Base-by-base conservation (phyloP, 2,329 filamentous ascomycete species). In the Phialemoniopsis sp. region DNA sequence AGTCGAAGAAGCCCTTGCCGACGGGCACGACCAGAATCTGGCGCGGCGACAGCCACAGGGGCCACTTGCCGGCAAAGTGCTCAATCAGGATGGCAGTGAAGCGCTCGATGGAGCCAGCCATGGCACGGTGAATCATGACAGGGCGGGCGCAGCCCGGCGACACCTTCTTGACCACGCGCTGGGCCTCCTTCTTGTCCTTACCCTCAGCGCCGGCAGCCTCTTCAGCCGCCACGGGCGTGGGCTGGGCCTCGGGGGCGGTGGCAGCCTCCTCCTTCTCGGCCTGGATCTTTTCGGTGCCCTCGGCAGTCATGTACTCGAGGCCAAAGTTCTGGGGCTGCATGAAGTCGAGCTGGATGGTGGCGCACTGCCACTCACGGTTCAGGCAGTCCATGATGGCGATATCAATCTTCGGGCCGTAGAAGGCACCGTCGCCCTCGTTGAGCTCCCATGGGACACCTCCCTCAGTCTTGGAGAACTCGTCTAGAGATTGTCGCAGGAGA, bases 381-480 rank as follows among this genome's bases (percentile, higher is more conserved):
- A 96, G 72, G 34, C 88, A 88, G 64, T 96, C 91, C 37, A 82
- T 84, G 56, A 98, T 90, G 45, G 88, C 94, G 57, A 98, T 93
- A 55, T 98, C 93, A 53, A 97, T 95, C 78, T 97, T 98, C 37
- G 93, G 93, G 2, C 93, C 93, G 62, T 98, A 98, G 68, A 97
- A 98, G 38, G 93, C 93, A 58, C 93, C 93, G 54, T 98, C 93
- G 41, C 91, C 93, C 44, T 89, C 85, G 64, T 97, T 95, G 37
- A 95, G 72, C 61, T 88, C 85, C 93, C 93, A 98, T 47, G 81
- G 72, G 28, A 81, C 75, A 44, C 83, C 78, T 33, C 47, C 56
- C 15, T 63, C 63, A 41, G 63, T 61, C 15, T 65, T 66, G 41
- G 79, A 75, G 62, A 96, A 97, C 46, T 82, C 76, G 48, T 93